Evolutionary conservation across 225 moss, liverwort and hornwort genomes (phyloP).

Genomic region (Physcomitrellopsis africana): DNA sequence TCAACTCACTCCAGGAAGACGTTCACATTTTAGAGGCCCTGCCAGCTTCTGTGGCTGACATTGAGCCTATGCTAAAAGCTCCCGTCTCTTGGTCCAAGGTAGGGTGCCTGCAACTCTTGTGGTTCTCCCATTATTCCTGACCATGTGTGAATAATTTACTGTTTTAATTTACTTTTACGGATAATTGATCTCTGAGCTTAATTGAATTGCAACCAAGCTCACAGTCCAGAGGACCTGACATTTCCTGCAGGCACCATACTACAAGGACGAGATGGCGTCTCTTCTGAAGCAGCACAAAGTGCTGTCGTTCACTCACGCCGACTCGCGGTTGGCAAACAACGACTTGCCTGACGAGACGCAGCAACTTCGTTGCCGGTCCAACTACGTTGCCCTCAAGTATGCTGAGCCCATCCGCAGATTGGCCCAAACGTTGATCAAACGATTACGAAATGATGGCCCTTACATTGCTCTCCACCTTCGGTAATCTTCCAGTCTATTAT

Average conservation of each 20-base stretch:
- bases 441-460: conserved; percentile 57
- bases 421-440: conserved; percentile 61
- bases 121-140: too few relatives aligned
- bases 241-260: conserved; percentile 69
- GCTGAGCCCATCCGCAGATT: conserved; percentile 69
- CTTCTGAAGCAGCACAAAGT: conserved; percentile 73
- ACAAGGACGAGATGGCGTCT: conserved; percentile 57
- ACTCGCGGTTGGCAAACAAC: conserved; percentile 89
- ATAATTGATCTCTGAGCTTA: too few relatives aligned
- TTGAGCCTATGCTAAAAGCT: conserved; percentile 75
- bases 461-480: conserved; percentile 92
- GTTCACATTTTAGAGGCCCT: conserved; percentile 79
- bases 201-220: too few relatives aligned
- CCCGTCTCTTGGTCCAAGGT: conserved; percentile 99
- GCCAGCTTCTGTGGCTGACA: conserved; percentile 66
- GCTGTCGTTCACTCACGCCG: conserved; percentile 82
- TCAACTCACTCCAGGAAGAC: conserved; percentile 61
- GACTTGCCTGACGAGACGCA: conserved; percentile 76
- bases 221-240: too few relatives aligned
- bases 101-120: background rate
- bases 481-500: conserved; percentile 29
- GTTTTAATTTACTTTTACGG: too few relatives aligned
- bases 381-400: conserved; percentile 75
- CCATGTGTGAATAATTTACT: too few relatives aligned
- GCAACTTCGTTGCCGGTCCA: conserved; percentile 79